Percentiles rank a stretch among this genome's conserved stretches.
Evolutionary conservation across 331 rosid species (phyloP).

Genomic region (Acacia concinna): DNA sequence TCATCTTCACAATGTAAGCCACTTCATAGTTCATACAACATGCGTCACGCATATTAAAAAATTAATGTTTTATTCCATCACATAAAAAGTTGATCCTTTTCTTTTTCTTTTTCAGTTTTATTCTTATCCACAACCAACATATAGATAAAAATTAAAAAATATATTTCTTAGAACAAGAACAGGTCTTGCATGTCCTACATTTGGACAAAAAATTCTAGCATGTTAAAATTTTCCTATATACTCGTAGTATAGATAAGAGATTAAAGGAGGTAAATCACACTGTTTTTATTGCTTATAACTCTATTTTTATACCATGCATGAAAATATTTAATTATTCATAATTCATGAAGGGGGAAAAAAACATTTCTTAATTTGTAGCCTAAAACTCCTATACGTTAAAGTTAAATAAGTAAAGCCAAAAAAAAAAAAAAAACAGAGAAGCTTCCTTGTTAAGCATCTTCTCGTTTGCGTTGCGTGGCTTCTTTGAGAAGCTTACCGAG

Average conservation of each 20-base stretch:
- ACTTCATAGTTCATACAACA: neutral
- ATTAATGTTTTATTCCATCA: neutral
- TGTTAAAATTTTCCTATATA: neutral
- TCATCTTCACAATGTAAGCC: neutral
- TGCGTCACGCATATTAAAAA: too few relatives aligned
- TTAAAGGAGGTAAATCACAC: too few relatives aligned
- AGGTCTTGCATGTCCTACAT: neutral
- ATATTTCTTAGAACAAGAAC: neutral
- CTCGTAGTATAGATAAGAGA: too few relatives aligned
- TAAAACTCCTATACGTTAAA: neutral
- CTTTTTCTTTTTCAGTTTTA: too few relatives aligned
- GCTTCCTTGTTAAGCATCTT: constrained; percentile 61
- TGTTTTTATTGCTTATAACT: too few relatives aligned
- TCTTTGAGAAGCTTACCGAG: constrained; percentile 49
- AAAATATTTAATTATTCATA: neutral
- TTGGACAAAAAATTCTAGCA: neutral
- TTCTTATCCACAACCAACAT: neutral
- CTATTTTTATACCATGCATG: too few relatives aligned
- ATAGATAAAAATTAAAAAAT: too few relatives aligned
- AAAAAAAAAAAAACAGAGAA: constrained; percentile 4
- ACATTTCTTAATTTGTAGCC: neutral
- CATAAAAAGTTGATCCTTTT: neutral
- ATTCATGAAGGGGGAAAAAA: neutral
- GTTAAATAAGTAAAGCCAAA: neutral
- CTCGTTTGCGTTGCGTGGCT: constrained; percentile 56